Evolutionary conservation across 2,329 filamentous ascomycete species (phyloP).

Genomic region (Xylaria sp.): DNA sequence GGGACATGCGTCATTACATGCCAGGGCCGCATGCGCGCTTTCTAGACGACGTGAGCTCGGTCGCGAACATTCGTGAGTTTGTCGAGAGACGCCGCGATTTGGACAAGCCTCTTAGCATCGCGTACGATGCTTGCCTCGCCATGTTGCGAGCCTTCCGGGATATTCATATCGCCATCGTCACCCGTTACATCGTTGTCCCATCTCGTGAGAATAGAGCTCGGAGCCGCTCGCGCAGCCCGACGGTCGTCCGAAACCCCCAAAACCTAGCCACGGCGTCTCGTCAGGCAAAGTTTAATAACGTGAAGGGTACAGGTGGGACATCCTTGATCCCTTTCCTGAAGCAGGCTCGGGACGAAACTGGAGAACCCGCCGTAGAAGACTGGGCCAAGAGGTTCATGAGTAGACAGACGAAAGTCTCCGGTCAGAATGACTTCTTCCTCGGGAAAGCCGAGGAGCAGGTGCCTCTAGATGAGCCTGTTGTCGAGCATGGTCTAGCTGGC

Average conservation of each 20-base stretch:
- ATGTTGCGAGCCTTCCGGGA: constrained; percentile 76
- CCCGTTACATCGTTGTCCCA: constrained; percentile 91
- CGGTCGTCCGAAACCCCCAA: constrained; percentile 50
- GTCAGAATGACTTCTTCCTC: constrained; percentile 62
- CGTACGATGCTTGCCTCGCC: constrained; percentile 88
- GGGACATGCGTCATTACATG: constrained; percentile 98
- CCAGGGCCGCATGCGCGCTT: constrained; percentile 90
- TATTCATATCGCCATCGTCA: constrained; percentile 95
- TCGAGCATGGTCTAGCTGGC: constrained; percentile 70
- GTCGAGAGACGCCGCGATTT: constrained; percentile 64
- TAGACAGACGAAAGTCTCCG: constrained; percentile 54
- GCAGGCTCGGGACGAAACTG: constrained; percentile 94
- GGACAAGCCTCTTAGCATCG: constrained; percentile 72
- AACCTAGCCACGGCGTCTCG: constrained; percentile 69
- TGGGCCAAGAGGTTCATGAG: constrained; percentile 66
- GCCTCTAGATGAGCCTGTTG: constrained; percentile 37
- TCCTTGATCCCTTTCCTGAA: constrained; percentile 95
- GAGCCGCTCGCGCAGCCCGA: constrained; percentile 64
- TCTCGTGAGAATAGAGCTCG: constrained; percentile 74
- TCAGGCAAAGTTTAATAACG: constrained; percentile 58
- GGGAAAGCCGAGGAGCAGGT: constrained; percentile 55
- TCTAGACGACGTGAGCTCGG: constrained; percentile 75
- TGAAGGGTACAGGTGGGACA: constrained; percentile 91
- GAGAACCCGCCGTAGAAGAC: constrained; percentile 79
- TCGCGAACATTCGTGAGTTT: constrained; percentile 87